Percentiles rank a stretch among this genome's conserved stretches.
These are phyloP conservation scores for Dipteronia dyeriana DNA, from an alignment of 345 rosid genomes.

Conservation along the genomic window DNA sequence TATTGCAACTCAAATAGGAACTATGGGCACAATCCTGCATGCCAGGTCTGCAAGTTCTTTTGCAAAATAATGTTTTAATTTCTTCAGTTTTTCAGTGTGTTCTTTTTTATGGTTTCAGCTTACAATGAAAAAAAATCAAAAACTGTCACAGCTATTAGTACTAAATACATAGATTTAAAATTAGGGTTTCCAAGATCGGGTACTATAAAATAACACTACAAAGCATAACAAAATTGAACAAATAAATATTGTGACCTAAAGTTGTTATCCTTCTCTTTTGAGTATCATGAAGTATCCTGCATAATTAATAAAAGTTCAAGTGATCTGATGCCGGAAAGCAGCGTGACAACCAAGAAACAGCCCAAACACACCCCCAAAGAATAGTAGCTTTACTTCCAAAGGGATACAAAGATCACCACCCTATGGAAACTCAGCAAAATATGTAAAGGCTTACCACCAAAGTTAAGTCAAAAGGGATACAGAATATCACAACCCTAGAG, in stretches of 20 bases:
- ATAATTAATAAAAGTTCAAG: background rate
- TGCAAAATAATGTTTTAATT: background rate
- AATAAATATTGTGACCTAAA: background rate
- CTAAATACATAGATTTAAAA: background rate
- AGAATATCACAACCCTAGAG: no score
- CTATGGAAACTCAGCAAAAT: no score
- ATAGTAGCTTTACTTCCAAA: no score
- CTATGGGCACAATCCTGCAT: slow-evolving; percentile 83
- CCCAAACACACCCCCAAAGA: no score
- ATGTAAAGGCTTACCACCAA: no score
- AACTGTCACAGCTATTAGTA: background rate
- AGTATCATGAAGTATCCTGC: background rate
- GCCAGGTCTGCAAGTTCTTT: slow-evolving; percentile 54
- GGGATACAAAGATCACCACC: no score
- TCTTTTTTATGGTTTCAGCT: background rate
- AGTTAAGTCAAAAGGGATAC: no score
- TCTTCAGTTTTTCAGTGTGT: background rate
- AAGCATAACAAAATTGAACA: background rate
- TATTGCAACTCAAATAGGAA: slow-evolving; percentile 81
- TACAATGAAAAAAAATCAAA: background rate
- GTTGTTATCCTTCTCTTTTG: background rate
- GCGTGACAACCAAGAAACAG: no score
- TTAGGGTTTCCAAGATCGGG: background rate
- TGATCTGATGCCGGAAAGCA: no score
- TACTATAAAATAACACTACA: background rate